Conservation (phyloP, 208 protist genomes). For the Acanthamoeba lenticulata region DNA sequence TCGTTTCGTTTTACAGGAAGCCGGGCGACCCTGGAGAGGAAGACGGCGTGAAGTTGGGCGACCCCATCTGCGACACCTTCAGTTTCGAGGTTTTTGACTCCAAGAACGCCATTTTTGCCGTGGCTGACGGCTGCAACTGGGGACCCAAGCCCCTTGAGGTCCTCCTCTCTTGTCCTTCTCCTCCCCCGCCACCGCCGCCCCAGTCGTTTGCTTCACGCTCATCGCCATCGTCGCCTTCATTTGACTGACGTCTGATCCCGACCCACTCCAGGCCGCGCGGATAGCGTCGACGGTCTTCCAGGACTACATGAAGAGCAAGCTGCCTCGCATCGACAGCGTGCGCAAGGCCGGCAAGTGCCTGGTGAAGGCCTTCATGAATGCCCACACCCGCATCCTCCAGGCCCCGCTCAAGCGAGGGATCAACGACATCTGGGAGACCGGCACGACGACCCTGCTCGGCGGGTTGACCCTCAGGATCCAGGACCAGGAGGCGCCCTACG, state of each 20-base stretch:
- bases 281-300: conserved; percentile 13
- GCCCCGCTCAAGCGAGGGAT: conserved; percentile 73
- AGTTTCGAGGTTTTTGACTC: conserved; percentile 65
- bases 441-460: conserved; percentile 77
- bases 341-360: conserved; percentile 26
- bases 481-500: not conserved
- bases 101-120: conserved; percentile 63
- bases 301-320: conserved; percentile 69
- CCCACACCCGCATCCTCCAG: conserved; percentile 68
- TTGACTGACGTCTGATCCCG: not conserved
- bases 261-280: not conserved
- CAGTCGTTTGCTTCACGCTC: no score
- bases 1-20: not conserved
- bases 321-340: not conserved
- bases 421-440: conserved; percentile 77
- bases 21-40: not conserved
- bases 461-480: conserved; percentile 69
- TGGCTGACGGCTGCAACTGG: conserved; percentile 81
- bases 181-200: no score
- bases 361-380: conserved; percentile 45
- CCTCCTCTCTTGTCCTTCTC: not conserved
- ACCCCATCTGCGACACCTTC: conserved; percentile 77
- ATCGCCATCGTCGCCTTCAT: not conserved
- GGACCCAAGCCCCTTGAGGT: conserved; percentile 71
- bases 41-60: conserved; percentile 32